phyloP scores from a whole-genome alignment of 2,329 filamentous ascomycete genomes.

The Bretziella fagacearum region DNA sequence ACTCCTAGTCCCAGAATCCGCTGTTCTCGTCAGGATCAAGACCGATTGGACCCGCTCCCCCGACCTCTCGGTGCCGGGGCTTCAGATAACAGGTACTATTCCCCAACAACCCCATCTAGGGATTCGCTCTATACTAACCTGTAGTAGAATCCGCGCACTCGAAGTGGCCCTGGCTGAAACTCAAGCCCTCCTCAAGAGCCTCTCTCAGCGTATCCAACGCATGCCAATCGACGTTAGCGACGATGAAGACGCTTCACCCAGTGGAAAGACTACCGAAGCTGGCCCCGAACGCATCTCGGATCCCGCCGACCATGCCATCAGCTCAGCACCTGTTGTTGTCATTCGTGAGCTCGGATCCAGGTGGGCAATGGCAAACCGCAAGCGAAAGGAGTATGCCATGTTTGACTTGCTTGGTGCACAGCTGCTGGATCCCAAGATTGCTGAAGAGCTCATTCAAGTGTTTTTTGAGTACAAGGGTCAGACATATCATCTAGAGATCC shows the following conservation, averaged over 20 bases:
- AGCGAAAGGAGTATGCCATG: constrained; percentile 14
- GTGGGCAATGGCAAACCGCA: constrained; percentile 14
- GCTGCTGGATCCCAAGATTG: constrained; percentile 11
- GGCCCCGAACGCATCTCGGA: constrained; percentile 13
- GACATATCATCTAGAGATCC: constrained; percentile 13
- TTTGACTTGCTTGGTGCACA: constrained; percentile 9
- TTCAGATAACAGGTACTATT: constrained; percentile 8
- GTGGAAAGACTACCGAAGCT: background rate
- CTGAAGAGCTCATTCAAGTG: constrained; percentile 12
- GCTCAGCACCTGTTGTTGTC: constrained; percentile 13
- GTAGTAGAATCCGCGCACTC: constrained; percentile 9
- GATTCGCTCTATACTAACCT: background rate
- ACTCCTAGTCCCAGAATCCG: no score
- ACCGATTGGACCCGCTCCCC: constrained; percentile 10
- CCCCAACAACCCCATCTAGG: background rate
- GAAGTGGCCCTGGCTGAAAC: constrained; percentile 10
- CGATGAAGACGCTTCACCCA: constrained; percentile 1
- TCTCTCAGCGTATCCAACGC: constrained; percentile 3
- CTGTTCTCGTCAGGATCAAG: constrained; percentile 13
- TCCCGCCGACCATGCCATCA: constrained; percentile 13
- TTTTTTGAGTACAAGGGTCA: constrained; percentile 14
- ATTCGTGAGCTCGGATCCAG: constrained; percentile 13
- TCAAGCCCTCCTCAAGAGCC: constrained; percentile 6
- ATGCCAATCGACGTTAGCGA: constrained; percentile 6
- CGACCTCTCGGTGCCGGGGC: constrained; percentile 1